phyloP scores from a whole-genome alignment of 768 basidiomycete species.

The Panus rudis region DNA sequence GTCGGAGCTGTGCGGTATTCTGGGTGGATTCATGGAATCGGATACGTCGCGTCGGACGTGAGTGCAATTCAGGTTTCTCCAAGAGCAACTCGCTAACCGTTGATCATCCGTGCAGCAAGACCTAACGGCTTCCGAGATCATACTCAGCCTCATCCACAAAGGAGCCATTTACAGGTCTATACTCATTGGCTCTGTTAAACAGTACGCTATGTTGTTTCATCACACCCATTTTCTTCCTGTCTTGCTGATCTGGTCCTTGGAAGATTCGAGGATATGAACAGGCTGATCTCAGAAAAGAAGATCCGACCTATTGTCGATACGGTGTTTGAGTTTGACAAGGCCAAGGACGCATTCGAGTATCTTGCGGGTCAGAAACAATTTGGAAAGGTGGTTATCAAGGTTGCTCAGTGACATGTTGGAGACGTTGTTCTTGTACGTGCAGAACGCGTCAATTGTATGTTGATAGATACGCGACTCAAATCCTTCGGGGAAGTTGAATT shows the following conservation, averaged over 20 bases:
- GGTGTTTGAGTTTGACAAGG: conserved; percentile 50
- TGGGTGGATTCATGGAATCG: conserved; percentile 45
- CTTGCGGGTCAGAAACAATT: conserved; percentile 49
- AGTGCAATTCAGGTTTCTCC: no score
- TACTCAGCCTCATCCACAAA: conserved; percentile 12
- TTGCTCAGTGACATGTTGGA: no score
- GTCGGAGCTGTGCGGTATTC: conserved; percentile 32
- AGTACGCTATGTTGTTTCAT: conserved; percentile 31
- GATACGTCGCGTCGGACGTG: no score
- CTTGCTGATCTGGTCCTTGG: not conserved
- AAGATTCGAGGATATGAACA: conserved; percentile 50
- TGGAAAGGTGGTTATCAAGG: conserved; percentile 60
- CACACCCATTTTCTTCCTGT: no score
- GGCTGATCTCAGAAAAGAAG: conserved; percentile 34
- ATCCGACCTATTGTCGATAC: conserved; percentile 51
- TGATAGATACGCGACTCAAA: no score
- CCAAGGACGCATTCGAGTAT: conserved; percentile 44
- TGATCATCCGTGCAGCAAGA: no score
- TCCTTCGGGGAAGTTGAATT: no score
- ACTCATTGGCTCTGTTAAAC: conserved; percentile 49
- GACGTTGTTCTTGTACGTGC: no score
- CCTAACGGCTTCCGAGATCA: no score
- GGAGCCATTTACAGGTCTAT: conserved; percentile 41
- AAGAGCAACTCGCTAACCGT: no score
- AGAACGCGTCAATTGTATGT: no score